Evolutionary conservation across 441 rosid species (phyloP).

Genomic region (Erysimum pusillum): DNA sequence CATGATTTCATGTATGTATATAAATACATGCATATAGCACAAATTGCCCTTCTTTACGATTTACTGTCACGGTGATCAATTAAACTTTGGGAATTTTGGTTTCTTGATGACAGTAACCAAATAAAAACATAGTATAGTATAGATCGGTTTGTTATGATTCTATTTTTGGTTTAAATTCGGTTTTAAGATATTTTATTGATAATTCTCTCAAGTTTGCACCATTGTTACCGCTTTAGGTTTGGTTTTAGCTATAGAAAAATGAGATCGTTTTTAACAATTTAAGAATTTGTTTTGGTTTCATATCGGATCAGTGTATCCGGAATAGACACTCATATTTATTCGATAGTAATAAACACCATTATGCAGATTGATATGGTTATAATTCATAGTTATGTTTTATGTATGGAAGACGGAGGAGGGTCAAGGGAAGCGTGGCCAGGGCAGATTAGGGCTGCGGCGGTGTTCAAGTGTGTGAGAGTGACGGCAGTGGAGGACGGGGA

Average conservation of each 20-base stretch:
- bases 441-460: conserved; percentile 87
- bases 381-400: conserved; percentile 18
- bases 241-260: not conserved
- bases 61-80: not conserved
- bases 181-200: not conserved
- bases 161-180: not conserved
- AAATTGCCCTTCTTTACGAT: not conserved
- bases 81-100: not conserved
- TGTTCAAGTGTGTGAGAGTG: conserved; percentile 91
- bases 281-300: not conserved
- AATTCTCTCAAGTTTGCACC: too few relatives aligned
- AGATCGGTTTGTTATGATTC: not conserved
- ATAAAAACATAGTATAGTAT: not conserved
- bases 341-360: not conserved
- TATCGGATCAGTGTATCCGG: not conserved
- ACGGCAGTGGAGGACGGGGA: conserved; percentile 90
- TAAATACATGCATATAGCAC: not conserved
- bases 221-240: not conserved
- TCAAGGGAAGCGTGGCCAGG: conserved; percentile 76
- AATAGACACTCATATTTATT: not conserved
- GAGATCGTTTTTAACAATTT: not conserved
- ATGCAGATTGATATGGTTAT: conserved; percentile 1
- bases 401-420: conserved; percentile 57
- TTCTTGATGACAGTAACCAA: not conserved
- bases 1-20: conserved; percentile 27